Percentiles rank a stretch among this genome's conserved stretches.
Evolutionary conservation across 306 rosid species (phyloP).

Genomic region (Prunus mume): DNA sequence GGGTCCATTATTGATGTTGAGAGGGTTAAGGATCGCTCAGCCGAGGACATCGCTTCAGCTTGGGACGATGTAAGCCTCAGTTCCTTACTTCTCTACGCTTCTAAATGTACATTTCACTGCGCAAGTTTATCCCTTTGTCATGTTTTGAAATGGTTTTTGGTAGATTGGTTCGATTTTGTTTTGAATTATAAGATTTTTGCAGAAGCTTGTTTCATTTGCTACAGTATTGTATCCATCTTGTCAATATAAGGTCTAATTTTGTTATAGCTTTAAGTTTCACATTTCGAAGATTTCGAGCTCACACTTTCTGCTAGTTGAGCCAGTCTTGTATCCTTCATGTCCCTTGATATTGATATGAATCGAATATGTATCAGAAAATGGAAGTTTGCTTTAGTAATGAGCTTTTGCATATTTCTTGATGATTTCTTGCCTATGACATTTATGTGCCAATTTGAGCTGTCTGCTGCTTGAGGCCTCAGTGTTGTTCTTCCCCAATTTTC

Average conservation of each 20-base stretch:
- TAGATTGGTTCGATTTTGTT: not conserved
- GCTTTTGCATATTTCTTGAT: not conserved
- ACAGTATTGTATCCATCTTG: not conserved
- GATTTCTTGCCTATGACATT: not conserved
- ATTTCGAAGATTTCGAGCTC: not conserved
- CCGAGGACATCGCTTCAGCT: conserved; percentile 69
- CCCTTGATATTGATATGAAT: not conserved
- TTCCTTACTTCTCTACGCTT: not conserved
- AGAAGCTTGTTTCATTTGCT: not conserved
- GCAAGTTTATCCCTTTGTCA: not conserved
- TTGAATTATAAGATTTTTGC: not conserved
- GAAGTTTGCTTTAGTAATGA: not conserved
- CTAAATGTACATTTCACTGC: not conserved
- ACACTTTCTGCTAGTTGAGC: conserved; percentile 1
- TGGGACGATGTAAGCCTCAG: conserved; percentile 85
- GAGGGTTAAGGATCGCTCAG: conserved; percentile 61
- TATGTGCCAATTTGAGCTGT: not conserved
- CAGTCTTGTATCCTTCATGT: not conserved
- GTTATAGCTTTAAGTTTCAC: not conserved
- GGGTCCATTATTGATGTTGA: conserved; percentile 70
- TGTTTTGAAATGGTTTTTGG: not conserved
- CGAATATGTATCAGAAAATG: not conserved
- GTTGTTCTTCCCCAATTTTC: not conserved
- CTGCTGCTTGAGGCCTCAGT: conserved; percentile 10
- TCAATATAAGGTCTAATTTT: not conserved